Base-by-base conservation (phyloP, 2,329 filamentous ascomycete genomes). In the Colletotrichum salicis region DNA sequence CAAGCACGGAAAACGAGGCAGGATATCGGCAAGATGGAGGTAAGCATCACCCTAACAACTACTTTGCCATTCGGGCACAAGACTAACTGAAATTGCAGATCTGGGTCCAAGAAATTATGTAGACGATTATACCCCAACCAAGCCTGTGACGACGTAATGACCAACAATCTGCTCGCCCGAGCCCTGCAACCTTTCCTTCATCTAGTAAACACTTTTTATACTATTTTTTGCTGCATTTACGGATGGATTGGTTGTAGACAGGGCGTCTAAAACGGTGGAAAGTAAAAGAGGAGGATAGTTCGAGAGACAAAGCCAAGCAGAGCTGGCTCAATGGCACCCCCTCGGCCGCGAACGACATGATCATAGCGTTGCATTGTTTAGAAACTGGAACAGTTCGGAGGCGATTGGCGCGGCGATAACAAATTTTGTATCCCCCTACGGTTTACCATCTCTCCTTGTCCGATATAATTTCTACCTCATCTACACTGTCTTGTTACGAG, bases 1-100 rank as follows among this genome's bases (percentile, higher is more conserved):
- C 84, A 85, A 71, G 95, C 93, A 59, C 90, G 87, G 82, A 93
- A 89, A 81, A 92, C 96, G 79, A 89, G 91, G 77, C 87, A 88
- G 74, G 95, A 97, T 74, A 93, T 95, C 85, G 95, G 94, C 64
- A 98, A 97, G 88, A 91, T 98, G 90, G 96, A 98, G 90, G 94
- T 98, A 82, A 88, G 93, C 86, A 52, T 12, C 12, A 51, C 70
- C 41, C 6, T 1, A n/a, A 7, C 5, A n/a, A 29, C 19, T 8
- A 11, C 41, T 8, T 22, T 48, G n/a, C 8, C n/a, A 22, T 56
- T 24, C 37, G 35, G 22, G 31, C 27, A 31, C 24, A 12, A 41
- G 41, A 29, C 77, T 82, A 76, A 84, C 75, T 7, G 7, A 24
- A 58, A 5, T 52, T 57, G 8, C 75, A 87, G 86, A 83, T 87